Percentiles rank a stretch among this genome's conserved stretches.
These are phyloP conservation scores for Acanthochlamys bracteata DNA, from an alignment of 106 monocot genomes.

Conservation along the genomic window DNA sequence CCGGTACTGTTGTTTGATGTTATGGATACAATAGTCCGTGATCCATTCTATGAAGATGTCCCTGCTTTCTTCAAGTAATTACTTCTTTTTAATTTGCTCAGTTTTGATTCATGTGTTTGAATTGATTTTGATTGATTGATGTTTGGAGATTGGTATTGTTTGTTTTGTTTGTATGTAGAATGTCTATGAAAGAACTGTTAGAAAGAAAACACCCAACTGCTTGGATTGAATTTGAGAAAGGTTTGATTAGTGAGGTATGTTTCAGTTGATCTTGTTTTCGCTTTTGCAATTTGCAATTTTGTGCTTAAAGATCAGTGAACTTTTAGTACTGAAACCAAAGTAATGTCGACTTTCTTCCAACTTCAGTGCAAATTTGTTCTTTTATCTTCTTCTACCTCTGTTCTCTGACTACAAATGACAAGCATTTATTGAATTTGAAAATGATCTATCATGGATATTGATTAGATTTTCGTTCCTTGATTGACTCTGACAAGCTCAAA, in stretches of 20 bases:
- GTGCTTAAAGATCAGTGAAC: too few species aligned
- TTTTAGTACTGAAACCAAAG: too few species aligned
- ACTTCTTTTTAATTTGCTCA: background rate
- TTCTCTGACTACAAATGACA: too few species aligned
- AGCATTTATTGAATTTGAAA: background rate
- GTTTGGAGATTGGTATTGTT: background rate
- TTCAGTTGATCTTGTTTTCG: background rate
- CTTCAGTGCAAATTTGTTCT: too few species aligned
- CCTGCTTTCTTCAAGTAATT: constrained; percentile 63
- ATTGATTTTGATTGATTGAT: background rate
- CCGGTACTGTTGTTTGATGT: constrained; percentile 74
- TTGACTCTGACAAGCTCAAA: constrained; percentile 10
- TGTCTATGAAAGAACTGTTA: constrained; percentile 81
- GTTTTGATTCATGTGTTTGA: background rate
- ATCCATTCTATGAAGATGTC: constrained; percentile 72
- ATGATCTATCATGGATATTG: background rate
- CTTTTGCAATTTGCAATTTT: too few species aligned
- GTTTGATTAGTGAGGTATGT: constrained; percentile 83
- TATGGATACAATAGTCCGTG: constrained; percentile 81
- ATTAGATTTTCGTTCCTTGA: background rate
- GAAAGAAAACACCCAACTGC: constrained; percentile 80
- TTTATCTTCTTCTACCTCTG: too few species aligned
- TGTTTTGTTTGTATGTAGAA: constrained; percentile 25
- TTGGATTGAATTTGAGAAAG: constrained; percentile 95
- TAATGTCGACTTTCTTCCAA: too few species aligned